A percentile compares a stretch with the other conserved stretches of the same genome.
These are phyloP conservation scores for Withania somnifera DNA, from an alignment of 305 asterid species.

Conservation along the genomic window DNA sequence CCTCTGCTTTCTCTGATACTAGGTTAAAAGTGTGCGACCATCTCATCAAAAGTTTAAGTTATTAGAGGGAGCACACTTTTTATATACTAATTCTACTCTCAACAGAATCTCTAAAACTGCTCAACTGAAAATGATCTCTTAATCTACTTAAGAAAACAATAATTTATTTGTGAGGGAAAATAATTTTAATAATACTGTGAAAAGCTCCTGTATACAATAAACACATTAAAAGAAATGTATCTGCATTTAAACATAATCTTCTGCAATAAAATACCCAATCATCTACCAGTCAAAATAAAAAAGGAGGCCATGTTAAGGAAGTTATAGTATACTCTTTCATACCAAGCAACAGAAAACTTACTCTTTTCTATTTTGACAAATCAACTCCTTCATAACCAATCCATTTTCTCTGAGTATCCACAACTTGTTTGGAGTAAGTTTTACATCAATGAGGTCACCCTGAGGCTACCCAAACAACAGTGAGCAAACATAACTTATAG, in stretches of 20 bases:
- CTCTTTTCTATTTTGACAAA: slow-evolving; percentile 28
- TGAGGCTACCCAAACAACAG: slow-evolving; percentile 21
- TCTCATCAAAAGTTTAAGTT: background rate
- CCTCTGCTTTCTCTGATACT: too few relatives aligned
- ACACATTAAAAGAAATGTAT: background rate
- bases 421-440: slow-evolving; percentile 48
- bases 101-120: background rate
- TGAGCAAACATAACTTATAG: background rate
- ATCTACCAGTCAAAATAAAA: background rate
- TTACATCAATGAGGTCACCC: slow-evolving; percentile 75
- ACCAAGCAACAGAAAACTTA: slow-evolving; percentile 22
- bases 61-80: background rate
- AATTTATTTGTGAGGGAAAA: too few relatives aligned
- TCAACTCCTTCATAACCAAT: slow-evolving; percentile 52
- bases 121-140: background rate
- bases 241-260: background rate
- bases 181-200: too few relatives aligned
- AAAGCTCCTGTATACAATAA: too few relatives aligned
- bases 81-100: background rate
- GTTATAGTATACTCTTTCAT: background rate
- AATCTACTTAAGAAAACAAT: background rate
- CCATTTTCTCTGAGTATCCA: slow-evolving; percentile 81
- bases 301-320: background rate
- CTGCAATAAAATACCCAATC: background rate
- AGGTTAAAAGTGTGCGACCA: too few relatives aligned